These are phyloP conservation scores for Ceriops zippeliana DNA, from an alignment of 345 rosid species.

Conservation along the genomic window DNA sequence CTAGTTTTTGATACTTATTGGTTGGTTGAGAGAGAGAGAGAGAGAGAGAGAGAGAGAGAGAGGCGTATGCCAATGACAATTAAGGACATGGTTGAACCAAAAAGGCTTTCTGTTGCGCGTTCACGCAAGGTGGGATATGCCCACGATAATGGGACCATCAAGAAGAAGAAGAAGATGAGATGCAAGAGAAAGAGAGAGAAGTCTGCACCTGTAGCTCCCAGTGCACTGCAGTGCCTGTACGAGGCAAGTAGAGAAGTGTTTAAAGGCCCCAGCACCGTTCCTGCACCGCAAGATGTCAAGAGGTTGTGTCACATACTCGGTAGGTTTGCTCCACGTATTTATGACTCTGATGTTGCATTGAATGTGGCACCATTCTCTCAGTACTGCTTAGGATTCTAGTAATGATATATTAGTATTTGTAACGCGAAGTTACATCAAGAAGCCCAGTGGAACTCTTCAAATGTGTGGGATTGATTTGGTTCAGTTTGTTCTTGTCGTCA, in stretches of 20 bases:
- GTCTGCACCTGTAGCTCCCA: slow-evolving; percentile 8
- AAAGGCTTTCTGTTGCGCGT: slow-evolving; percentile 23
- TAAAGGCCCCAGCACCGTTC: slow-evolving; percentile 55
- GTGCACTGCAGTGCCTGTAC: slow-evolving; percentile 45
- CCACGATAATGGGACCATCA: slow-evolving; percentile 15
- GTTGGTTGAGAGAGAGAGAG: neutral
- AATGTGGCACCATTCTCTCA: no score
- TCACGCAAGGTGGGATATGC: slow-evolving; percentile 37
- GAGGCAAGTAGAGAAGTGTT: slow-evolving; percentile 44
- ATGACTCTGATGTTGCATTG: no score
- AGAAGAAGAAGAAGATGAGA: slow-evolving; percentile 37
- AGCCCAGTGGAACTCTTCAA: no score
- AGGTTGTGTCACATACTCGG: slow-evolving; percentile 47
- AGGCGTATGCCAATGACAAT: slow-evolving; percentile 18
- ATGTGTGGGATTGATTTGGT: no score
- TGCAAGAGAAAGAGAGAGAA: slow-evolving; percentile 10
- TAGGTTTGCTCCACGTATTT: slow-evolving; percentile 11
- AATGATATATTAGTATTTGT: no score
- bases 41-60: neutral
- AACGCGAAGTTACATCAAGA: no score
- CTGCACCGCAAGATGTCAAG: slow-evolving; percentile 40
- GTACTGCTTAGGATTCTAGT: no score
- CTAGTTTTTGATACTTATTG: neutral
- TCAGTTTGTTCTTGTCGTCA: no score
- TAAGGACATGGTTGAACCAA: slow-evolving; percentile 34